Conservation (phyloP, 305 asterid species). For the Fraxinus platypoda region DNA sequence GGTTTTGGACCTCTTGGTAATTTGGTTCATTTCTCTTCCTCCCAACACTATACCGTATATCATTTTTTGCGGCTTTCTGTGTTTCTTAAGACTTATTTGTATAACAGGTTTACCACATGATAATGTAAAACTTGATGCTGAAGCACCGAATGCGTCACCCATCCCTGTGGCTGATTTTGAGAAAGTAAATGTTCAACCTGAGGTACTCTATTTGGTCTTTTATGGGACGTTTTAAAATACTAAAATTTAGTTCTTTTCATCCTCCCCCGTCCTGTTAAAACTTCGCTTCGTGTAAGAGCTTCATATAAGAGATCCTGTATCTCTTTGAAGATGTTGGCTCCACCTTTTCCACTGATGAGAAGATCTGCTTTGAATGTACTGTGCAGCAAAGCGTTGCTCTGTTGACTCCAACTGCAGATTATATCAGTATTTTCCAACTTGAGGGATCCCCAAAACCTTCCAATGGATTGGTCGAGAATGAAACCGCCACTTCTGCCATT, state of each 20-base stretch:
- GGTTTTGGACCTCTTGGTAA: neutral
- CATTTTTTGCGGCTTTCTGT: neutral
- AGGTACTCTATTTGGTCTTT: slow-evolving; percentile 45
- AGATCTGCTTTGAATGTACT: slow-evolving; percentile 15
- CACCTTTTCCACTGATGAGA: slow-evolving; percentile 17
- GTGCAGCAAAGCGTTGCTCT: slow-evolving; percentile 40
- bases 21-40: neutral
- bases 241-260: neutral
- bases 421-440: slow-evolving; percentile 32
- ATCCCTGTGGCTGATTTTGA: slow-evolving; percentile 29
- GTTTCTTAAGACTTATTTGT: slow-evolving; percentile 21
- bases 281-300: neutral
- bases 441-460: slow-evolving; percentile 38
- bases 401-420: slow-evolving; percentile 32
- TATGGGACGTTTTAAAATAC: neutral
- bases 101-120: slow-evolving; percentile 40
- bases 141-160: slow-evolving; percentile 29
- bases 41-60: neutral
- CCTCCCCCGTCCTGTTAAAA: neutral
- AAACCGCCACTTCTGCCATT: slow-evolving; percentile 38
- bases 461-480: slow-evolving; percentile 38
- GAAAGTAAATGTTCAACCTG: slow-evolving; percentile 35
- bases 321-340: slow-evolving; percentile 9
- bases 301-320: slow-evolving; percentile 2
- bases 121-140: slow-evolving; percentile 31